Percentiles rank a stretch among this genome's conserved stretches.
These are phyloP conservation scores for Crithidia brevicula DNA, from an alignment of 208 protist species.

Conservation along the genomic window DNA sequence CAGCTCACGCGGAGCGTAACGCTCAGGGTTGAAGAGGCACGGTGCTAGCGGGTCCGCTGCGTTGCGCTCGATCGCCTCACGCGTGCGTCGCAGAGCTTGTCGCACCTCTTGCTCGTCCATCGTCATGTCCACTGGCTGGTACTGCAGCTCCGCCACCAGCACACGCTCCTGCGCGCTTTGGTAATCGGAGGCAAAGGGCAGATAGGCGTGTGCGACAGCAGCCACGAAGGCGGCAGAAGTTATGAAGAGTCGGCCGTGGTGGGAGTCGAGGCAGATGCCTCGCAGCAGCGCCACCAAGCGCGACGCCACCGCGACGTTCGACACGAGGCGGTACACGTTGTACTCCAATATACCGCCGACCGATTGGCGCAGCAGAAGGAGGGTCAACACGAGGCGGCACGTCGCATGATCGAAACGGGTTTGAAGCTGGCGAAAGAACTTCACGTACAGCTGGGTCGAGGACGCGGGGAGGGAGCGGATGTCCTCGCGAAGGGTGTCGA, in stretches of 20 bases:
- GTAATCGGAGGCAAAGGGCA: constrained; percentile 49
- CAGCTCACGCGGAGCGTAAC: constrained; percentile 65
- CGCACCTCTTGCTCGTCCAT: constrained; percentile 31
- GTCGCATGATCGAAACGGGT: constrained; percentile 48
- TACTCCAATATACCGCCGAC: constrained; percentile 81
- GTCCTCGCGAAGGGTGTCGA: constrained; percentile 75
- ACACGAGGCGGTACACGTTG: constrained; percentile 79
- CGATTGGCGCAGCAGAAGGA: constrained; percentile 58
- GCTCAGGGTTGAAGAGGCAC: constrained; percentile 48
- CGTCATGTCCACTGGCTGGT: constrained; percentile 43
- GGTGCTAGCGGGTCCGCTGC: constrained; percentile 20
- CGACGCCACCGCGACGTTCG: constrained; percentile 70
- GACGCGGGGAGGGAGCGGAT: constrained; percentile 70
- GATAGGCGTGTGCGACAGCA: constrained; percentile 53
- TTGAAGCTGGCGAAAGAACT: constrained; percentile 64
- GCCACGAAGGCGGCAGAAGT: constrained; percentile 54
- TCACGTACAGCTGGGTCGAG: constrained; percentile 49
- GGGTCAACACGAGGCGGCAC: constrained; percentile 62
- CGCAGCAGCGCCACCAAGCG: constrained; percentile 75
- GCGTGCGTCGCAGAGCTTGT: constrained; percentile 34
- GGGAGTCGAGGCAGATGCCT: constrained; percentile 62
- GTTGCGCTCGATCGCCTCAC: constrained; percentile 53
- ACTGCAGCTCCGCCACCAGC: constrained; percentile 71
- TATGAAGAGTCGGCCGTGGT: constrained; percentile 46
- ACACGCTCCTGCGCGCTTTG: constrained; percentile 51